Conservation (phyloP, 2,329 filamentous ascomycete species). For the Monilinia laxa region DNA sequence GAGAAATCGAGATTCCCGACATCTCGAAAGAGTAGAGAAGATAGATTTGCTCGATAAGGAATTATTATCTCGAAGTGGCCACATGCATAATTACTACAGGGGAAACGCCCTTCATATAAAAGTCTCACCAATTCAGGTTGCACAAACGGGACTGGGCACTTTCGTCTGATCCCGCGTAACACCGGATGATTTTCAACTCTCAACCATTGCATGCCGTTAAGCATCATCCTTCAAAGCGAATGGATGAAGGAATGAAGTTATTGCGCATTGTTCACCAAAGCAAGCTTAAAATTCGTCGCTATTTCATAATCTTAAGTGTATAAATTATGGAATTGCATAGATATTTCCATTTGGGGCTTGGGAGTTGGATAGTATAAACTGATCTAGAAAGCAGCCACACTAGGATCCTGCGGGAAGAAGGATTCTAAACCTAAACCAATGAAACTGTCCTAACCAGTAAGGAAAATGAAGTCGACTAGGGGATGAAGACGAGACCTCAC, state of each 20-base stretch:
- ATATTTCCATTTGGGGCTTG: neutral
- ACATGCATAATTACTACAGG: conserved; percentile 16
- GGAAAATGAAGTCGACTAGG: neutral
- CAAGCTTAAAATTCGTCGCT: neutral
- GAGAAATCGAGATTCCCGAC: conserved; percentile 37
- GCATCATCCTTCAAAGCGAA: neutral
- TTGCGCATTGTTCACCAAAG: conserved; percentile 8
- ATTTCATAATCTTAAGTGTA: conserved; percentile 5
- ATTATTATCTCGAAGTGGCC: conserved; percentile 6
- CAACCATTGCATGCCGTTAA: neutral
- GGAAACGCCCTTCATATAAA: conserved; percentile 1
- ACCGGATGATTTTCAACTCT: neutral
- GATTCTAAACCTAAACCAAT: neutral
- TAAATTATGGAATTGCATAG: conserved; percentile 1
- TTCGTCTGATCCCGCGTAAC: neutral
- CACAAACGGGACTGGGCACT: neutral
- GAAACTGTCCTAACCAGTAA: neutral
- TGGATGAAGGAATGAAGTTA: neutral
- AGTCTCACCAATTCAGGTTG: conserved; percentile 9
- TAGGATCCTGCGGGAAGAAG: conserved; percentile 1
- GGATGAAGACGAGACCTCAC: neutral
- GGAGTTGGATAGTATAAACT: neutral
- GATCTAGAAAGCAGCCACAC: neutral
- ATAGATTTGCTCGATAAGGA: conserved; percentile 20
- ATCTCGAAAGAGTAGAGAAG: conserved; percentile 13